These are phyloP conservation scores for Chalciporus piperatus DNA, from an alignment of 768 basidiomycete species.

Conservation along the genomic window DNA sequence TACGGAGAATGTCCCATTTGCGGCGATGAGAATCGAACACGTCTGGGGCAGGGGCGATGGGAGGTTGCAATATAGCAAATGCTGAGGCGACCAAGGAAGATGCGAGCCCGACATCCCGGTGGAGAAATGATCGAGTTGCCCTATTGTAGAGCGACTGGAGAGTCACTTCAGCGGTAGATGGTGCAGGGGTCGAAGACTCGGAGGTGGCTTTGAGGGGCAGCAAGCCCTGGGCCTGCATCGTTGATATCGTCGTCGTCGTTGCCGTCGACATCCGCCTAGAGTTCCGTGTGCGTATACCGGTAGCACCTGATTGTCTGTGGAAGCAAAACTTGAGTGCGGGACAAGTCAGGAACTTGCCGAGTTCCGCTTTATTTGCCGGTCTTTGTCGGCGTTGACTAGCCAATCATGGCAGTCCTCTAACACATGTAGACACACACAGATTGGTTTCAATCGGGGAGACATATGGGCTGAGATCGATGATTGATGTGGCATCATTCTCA, in stretches of 20 bases:
- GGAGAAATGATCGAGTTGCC: constrained; percentile 76
- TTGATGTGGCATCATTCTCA: too few relatives aligned
- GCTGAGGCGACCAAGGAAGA: constrained; percentile 65
- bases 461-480: too few relatives aligned
- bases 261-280: constrained; percentile 45
- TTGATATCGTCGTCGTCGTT: constrained; percentile 37
- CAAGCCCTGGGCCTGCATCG: constrained; percentile 20
- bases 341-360: constrained; percentile 1
- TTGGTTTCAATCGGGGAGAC: too few relatives aligned
- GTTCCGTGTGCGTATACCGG: neutral
- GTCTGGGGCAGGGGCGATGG: constrained; percentile 33
- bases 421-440: too few relatives aligned
- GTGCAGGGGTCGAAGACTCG: constrained; percentile 7
- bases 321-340: neutral
- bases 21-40: constrained; percentile 51
- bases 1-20: constrained; percentile 86
- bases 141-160: constrained; percentile 73
- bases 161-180: constrained; percentile 41
- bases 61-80: constrained; percentile 56
- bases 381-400: neutral
- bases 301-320: constrained; percentile 23
- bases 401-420: too few relatives aligned
- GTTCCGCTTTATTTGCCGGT: constrained; percentile 1
- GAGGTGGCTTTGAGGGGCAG: constrained; percentile 37
- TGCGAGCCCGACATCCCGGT: constrained; percentile 66